Percentiles rank a stretch among this genome's conserved stretches.
These are phyloP conservation scores for Boletus sp. DNA, from an alignment of 768 basidiomycete genomes.

Conservation along the genomic window DNA sequence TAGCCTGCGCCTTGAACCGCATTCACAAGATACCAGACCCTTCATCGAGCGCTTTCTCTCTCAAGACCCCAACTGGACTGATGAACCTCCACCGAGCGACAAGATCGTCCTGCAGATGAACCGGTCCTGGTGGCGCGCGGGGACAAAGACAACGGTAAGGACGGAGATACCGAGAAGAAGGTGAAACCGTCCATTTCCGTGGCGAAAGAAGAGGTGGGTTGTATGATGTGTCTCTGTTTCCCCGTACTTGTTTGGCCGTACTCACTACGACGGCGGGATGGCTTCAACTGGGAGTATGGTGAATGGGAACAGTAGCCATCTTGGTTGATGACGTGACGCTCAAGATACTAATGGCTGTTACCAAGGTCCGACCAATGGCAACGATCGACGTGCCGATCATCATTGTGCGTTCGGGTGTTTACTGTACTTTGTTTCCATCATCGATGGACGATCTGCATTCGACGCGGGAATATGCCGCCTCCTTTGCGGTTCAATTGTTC, in stretches of 20 bases:
- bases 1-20: too few relatives aligned
- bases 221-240: conserved; percentile 46
- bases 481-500: background rate
- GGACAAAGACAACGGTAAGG: conserved; percentile 29
- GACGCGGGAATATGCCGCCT: background rate
- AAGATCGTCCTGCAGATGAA: background rate
- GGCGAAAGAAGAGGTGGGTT: conserved; percentile 54
- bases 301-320: conserved; percentile 29
- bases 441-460: background rate
- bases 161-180: conserved; percentile 16
- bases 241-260: background rate
- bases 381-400: background rate
- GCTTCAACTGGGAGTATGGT: conserved; percentile 70
- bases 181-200: conserved; percentile 41
- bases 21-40: too few relatives aligned
- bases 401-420: background rate
- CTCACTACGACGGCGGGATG: conserved; percentile 46
- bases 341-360: too few relatives aligned
- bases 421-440: background rate
- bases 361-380: background rate
- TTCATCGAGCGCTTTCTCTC: conserved; percentile 66
- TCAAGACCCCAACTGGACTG: conserved; percentile 50
- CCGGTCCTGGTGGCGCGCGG: conserved; percentile 31
- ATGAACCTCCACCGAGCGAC: conserved; percentile 16
- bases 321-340: background rate